These are phyloP conservation scores for Sesbania bispinosa DNA, from an alignment of 306 rosid species.

Conservation along the genomic window DNA sequence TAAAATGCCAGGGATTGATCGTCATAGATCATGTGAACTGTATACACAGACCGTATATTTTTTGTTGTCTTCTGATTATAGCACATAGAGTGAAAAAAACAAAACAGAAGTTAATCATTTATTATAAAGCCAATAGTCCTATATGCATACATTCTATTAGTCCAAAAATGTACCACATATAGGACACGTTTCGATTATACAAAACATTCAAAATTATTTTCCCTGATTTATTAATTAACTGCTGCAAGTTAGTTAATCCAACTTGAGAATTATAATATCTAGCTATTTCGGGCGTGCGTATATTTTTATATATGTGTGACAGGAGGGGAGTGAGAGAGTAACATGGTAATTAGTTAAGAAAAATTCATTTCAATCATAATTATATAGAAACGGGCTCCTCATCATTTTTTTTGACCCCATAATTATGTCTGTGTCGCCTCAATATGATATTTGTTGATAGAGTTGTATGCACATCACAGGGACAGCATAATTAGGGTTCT, in stretches of 20 bases:
- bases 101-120: too few relatives aligned
- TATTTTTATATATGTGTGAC: too few relatives aligned
- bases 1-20: not conserved
- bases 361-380: too few relatives aligned
- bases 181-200: not conserved
- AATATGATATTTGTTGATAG: not conserved
- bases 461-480: slow-evolving; percentile 1
- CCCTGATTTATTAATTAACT: not conserved
- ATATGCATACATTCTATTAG: not conserved
- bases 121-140: not conserved
- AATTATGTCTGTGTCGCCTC: slow-evolving; percentile 25
- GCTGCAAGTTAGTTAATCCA: too few relatives aligned
- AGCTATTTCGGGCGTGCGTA: too few relatives aligned
- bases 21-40: slow-evolving; percentile 16
- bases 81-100: not conserved
- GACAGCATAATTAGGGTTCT: slow-evolving; percentile 39
- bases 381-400: not conserved
- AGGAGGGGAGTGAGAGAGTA: not conserved
- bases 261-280: too few relatives aligned
- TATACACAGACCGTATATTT: not conserved
- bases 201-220: not conserved
- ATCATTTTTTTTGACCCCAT: slow-evolving; percentile 27
- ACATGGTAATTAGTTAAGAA: too few relatives aligned
- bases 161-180: not conserved
- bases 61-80: not conserved